These are phyloP conservation scores for Phytophthora sojae DNA, from an alignment of 352 stramenopile genomes.

Conservation along the genomic window DNA sequence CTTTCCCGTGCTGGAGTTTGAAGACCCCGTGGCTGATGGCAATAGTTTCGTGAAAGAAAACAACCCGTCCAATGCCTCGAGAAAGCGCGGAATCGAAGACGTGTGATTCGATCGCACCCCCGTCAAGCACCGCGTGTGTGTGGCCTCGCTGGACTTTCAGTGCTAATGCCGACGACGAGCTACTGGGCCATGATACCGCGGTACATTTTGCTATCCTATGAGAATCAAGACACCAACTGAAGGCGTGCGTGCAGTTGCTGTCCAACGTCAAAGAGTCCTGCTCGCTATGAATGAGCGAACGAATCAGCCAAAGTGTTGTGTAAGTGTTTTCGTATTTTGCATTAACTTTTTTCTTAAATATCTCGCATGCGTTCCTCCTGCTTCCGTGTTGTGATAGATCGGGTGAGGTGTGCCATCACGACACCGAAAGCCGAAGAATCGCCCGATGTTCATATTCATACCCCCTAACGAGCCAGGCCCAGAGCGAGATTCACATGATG, in stretches of 20 bases:
- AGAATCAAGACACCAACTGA: constrained; percentile 4
- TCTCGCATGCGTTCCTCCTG: constrained; percentile 19
- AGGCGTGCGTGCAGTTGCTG: background rate
- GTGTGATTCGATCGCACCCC: constrained; percentile 43
- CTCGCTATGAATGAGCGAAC: constrained; percentile 16
- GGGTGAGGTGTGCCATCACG: background rate
- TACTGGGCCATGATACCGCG: constrained; percentile 9
- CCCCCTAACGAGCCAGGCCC: constrained; percentile 55
- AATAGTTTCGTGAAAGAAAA: constrained; percentile 76
- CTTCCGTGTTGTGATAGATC: constrained; percentile 8
- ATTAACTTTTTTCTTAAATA: constrained; percentile 48
- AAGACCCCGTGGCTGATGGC: constrained; percentile 67
- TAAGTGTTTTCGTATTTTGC: constrained; percentile 36
- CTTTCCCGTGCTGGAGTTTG: constrained; percentile 80
- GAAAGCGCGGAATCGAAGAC: constrained; percentile 73
- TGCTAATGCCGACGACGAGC: constrained; percentile 5
- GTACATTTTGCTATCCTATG: constrained; percentile 29
- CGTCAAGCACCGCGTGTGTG: constrained; percentile 10
- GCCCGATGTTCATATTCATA: constrained; percentile 30
- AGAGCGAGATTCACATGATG: constrained; percentile 70
- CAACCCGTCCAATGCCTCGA: constrained; percentile 50
- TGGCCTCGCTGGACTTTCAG: constrained; percentile 3
- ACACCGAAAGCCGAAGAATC: background rate
- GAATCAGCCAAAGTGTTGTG: constrained; percentile 13
- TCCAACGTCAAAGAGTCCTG: constrained; percentile 3